Evolutionary conservation across 1,284 basidiomycete species (phyloP), one percentile per base, ranked within the genome.

Genomic region (Marasmius sp.): DNA sequence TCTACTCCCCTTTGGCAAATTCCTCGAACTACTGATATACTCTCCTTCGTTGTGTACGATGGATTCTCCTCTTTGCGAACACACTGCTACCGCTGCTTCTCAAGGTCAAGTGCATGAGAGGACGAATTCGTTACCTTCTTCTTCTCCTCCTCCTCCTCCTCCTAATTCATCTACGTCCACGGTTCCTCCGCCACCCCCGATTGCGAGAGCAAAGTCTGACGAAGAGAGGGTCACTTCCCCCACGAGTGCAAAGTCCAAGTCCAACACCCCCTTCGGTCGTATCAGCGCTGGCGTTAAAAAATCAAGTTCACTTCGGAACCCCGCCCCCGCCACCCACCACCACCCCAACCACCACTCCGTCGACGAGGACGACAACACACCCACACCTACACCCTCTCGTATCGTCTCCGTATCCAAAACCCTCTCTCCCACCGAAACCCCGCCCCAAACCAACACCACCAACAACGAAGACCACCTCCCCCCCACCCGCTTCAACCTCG

Each of bases 21-120:
- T 82, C 68, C 74, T 90, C 12, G 88, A 91, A 70, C 71, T 89
- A 2, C 73, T 90, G 5, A 69, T 88, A 7, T 90, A 89, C 70
- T 88, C 88, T 0, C 76, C 82, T 0, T 61, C 72, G 1, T 61
- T 88, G 14, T 79, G 76, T 61, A 69, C 66, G 0, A 65, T 85
- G 12, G 68, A 74, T 0, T 77, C 80, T 0, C 51, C 76, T 0
- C 66, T 86, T 1, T 91, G 88, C 66, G 74, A 78, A 39, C 88
- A 89, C 67, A 85, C 84, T 0, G 71, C 77, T 0, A 69, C 76
- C 8, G 64, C 57, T n/a, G 67, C 69, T 3, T 73, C 77, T 7
- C 69, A 74, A 57, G 39, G 18, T 37, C 49, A n/a, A 43, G 11
- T n/a, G 5, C 45, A 8, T 20, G 1, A 1, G 16, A 47, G 39